These are phyloP conservation scores for Trypanosoma theileri DNA, from an alignment of 208 protist species.

Conservation along the genomic window DNA sequence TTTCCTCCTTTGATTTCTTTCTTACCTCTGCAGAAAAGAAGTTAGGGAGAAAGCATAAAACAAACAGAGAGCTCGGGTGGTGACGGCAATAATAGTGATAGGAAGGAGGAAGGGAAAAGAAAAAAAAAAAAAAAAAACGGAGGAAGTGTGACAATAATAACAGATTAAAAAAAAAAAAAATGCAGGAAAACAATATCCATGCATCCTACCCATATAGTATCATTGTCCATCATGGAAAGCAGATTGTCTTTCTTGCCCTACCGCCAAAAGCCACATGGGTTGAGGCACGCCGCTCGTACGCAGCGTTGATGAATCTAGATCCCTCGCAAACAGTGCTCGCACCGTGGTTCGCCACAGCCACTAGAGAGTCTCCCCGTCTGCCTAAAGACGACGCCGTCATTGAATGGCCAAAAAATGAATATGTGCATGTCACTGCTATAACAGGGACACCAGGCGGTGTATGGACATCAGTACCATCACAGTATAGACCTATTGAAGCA, in stretches of 20 bases:
- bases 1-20: conserved; percentile 2
- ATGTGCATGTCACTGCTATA: not conserved
- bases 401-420: conserved; percentile 9
- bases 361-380: not conserved
- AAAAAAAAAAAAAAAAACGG: not conserved
- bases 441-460: not conserved
- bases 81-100: not conserved
- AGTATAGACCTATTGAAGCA: not conserved
- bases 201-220: conserved; percentile 20
- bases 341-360: not conserved
- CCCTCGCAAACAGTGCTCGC: conserved; percentile 4
- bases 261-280: conserved; percentile 22
- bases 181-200: conserved; percentile 33
- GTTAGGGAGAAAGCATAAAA: not conserved
- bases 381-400: conserved; percentile 2
- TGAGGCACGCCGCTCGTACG: conserved; percentile 22
- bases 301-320: conserved; percentile 12
- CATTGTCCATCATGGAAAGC: conserved; percentile 18
- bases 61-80: not conserved
- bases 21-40: not conserved
- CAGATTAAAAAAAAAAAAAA: not conserved
- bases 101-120: not conserved
- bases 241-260: conserved; percentile 21
- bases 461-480: not conserved
- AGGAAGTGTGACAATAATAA: not conserved